Evolutionary conservation across 2,329 filamentous ascomycete species (phyloP), one percentile per base, ranked within the genome.

Genomic region (Tolypocladium guangdongense): DNA sequence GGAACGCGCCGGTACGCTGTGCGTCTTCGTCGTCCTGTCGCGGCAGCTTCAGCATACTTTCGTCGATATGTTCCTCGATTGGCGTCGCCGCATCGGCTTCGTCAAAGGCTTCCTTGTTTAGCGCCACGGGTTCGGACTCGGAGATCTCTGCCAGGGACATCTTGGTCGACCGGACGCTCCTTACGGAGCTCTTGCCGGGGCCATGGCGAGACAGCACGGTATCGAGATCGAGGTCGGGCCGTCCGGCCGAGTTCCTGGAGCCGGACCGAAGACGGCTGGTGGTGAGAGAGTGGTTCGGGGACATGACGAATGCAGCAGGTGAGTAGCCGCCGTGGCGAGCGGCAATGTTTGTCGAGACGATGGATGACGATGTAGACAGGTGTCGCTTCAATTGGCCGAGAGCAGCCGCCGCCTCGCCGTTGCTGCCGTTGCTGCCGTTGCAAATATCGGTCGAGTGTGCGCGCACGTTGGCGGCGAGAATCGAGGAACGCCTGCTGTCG

Each of bases 281-380:
- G 33, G 78, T 82, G 35, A 86, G 66, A 4, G 85, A 87, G 37
- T 81, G 76, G 45, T 74, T 78, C 0, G 86, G 84, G 43, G 84
- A 87, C 69, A 86, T 82, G 57, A 88, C 71, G 67, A 81, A 87
- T 22, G 76, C 84, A 38, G 74, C 80, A 1, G 85, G 84, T 27
- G 84, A 87, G 68, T 87, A 88, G 33, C 84, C 85, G 32, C 85
- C 84, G 64, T 81, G 78, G 49, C 86, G 77, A 14, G 86, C 85
- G 35, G 80, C 75, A 57, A 69, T 81, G 64, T 88, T 88, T 37
- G 83, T 78, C 52, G 86, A 84, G 51, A 88, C 75, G 56, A 88
- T 87, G n/a, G 85, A 87, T 58, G 73, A 70, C 32, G 74, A 67
- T 49, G 73, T 72, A 27, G 78, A 80, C 35, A 77, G 65, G 56